Conservation (phyloP, 2,329 filamentous ascomycete species). For the Calonectria leucothoes region DNA sequence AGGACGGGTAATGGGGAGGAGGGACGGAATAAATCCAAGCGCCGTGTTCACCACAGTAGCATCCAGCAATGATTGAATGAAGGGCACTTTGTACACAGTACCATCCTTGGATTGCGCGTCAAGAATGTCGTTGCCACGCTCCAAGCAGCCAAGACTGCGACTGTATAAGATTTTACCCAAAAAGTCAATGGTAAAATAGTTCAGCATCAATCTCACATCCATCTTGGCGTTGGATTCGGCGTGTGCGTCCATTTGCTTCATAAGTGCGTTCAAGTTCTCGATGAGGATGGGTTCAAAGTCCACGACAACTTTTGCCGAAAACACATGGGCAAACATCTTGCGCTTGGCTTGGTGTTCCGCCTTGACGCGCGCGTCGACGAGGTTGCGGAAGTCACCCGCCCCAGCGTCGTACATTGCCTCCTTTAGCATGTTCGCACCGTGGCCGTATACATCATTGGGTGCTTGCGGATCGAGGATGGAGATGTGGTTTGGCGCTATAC, state of each 20-base stretch:
- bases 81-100: background rate
- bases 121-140: conserved; percentile 16
- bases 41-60: conserved; percentile 5
- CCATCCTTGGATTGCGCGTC: background rate
- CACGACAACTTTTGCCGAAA: conserved; percentile 8
- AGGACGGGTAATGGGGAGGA: background rate
- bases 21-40: background rate
- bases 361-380: conserved; percentile 11
- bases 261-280: background rate
- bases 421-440: conserved; percentile 16
- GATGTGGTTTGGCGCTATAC: conserved; percentile 23
- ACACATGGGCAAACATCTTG: conserved; percentile 18
- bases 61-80: conserved; percentile 10
- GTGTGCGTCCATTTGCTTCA: background rate
- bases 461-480: conserved; percentile 14
- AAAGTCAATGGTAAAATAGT: conserved; percentile 26
- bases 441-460: conserved; percentile 10
- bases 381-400: conserved; percentile 5
- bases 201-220: conserved; percentile 5
- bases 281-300: conserved; percentile 6
- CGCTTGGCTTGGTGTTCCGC: conserved; percentile 19
- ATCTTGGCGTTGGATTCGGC: background rate
- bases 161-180: conserved; percentile 1
- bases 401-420: conserved; percentile 20
- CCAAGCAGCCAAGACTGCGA: conserved; percentile 4